phyloP scores from a whole-genome alignment of 345 rosid species.

The Cardiospermum halicacabum region DNA sequence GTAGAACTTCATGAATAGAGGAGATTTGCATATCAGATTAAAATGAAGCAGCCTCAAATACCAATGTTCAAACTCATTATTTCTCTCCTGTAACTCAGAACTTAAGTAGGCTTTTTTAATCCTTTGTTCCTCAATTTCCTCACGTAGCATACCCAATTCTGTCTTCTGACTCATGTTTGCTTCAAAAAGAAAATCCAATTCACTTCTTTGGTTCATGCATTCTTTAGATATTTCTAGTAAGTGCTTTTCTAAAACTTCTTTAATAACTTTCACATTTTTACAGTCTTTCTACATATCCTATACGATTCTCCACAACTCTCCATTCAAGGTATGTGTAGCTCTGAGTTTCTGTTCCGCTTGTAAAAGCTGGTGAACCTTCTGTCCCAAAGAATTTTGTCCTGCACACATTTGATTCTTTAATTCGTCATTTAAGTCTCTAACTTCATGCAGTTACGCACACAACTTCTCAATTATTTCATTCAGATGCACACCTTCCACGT shows the following conservation, averaged over 20 bases:
- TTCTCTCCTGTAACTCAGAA: slow-evolving; percentile 70
- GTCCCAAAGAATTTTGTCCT: slow-evolving; percentile 48
- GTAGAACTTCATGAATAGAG: slow-evolving; percentile 60
- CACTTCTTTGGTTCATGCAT: slow-evolving; percentile 33
- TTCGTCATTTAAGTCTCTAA: slow-evolving; percentile 47
- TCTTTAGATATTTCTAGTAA: slow-evolving; percentile 37
- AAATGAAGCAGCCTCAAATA: slow-evolving; percentile 86
- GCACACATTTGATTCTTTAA: slow-evolving; percentile 53
- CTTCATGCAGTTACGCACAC: slow-evolving; percentile 49
- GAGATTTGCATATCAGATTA: slow-evolving; percentile 83
- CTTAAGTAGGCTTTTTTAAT: slow-evolving; percentile 61
- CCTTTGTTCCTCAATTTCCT: slow-evolving; percentile 49
- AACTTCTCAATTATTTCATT: slow-evolving; percentile 43
- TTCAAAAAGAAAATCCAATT: slow-evolving; percentile 43
- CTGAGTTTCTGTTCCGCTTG: slow-evolving; percentile 67
- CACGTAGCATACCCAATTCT: slow-evolving; percentile 29
- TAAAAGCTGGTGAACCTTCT: slow-evolving; percentile 53
- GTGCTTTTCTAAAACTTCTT: slow-evolving; percentile 38
- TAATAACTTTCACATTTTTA: slow-evolving; percentile 37
- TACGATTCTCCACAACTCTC: slow-evolving; percentile 47
- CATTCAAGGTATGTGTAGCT: slow-evolving; percentile 46
- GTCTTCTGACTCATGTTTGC: slow-evolving; percentile 49
- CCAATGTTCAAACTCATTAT: slow-evolving; percentile 76
- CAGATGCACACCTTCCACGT: too few species aligned
- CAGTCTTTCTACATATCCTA: slow-evolving; percentile 62